Conservation (phyloP, 345 rosid species). For the Gossypium thurberi region DNA sequence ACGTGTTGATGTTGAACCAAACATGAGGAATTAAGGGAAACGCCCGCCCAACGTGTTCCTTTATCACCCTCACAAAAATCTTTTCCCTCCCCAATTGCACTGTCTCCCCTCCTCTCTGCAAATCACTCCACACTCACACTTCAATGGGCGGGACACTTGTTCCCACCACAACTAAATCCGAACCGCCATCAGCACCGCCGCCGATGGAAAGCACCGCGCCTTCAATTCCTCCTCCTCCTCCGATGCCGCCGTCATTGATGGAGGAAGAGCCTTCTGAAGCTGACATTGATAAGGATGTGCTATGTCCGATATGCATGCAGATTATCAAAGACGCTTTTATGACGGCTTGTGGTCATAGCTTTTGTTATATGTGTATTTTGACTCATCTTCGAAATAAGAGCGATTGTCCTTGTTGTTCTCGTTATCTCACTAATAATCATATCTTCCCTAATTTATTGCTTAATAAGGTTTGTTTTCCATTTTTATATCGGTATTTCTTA, state of each 20-base stretch:
- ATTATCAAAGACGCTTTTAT: conserved; percentile 43
- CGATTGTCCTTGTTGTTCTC: conserved; percentile 53
- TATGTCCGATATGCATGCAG: conserved; percentile 62
- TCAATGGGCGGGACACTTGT: conserved; percentile 27
- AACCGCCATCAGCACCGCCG: not conserved
- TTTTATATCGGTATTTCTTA: not conserved
- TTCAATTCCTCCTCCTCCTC: not conserved
- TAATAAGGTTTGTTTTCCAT: conserved; percentile 31
- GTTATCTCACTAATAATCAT: conserved; percentile 31
- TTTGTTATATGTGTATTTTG: conserved; percentile 42
- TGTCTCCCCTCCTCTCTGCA: not conserved
- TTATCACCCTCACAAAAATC: conserved; percentile 26
- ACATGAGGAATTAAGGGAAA: not conserved
- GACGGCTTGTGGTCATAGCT: conserved; percentile 54
- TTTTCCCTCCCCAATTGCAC: not conserved
- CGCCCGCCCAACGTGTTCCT: conserved; percentile 32
- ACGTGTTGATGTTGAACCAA: not conserved
- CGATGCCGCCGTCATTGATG: not conserved
- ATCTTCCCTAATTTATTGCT: conserved; percentile 50
- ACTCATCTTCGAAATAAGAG: conserved; percentile 44
- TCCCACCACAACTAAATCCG: conserved; percentile 21
- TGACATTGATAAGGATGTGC: conserved; percentile 31
- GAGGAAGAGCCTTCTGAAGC: conserved; percentile 3
- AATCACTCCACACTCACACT: not conserved
- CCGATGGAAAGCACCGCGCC: not conserved